Base-by-base conservation (phyloP, 169 alveolate species). In the Ichthyophthirius multifiliis region DNA sequence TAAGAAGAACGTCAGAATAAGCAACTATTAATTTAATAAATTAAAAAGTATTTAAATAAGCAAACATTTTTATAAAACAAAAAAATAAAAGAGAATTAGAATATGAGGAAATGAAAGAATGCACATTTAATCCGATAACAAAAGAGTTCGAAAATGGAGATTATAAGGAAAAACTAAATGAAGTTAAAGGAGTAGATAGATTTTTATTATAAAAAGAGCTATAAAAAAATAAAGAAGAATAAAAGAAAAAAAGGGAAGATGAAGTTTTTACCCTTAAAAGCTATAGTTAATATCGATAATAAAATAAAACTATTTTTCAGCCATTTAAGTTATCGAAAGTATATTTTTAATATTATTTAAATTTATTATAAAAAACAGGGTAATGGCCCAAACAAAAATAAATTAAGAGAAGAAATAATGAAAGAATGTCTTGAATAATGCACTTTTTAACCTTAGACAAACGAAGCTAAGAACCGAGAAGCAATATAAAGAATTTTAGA, bases 81-180 rank as follows among this genome's bases (percentile, higher is more conserved):
- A 43, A 7, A 32, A 55, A 12, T n/a, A 31, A 4, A 4, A 79
- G 85, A 67, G 13, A 64, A 67, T 23, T 67, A 20, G 65, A 81
- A 55, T 81, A 81, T 55, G 74, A 81, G 32, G 75, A 81, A 63
- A 46, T 81, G 43, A 81, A 81, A 67, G 86, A 81, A 30, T 81
- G 86, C 16, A 81, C 86, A 1, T 81, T 81, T 16, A 71, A 81
- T 23, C 86, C 86, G 23, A 43, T 48, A 10, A 39, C 65, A 10
- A 81, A 67, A 13, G 20, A 78, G 10, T 47, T 43, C 43, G 39
- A 64, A 20, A 81, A 3, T 67, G 62, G 48, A n/a, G 76, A 81
- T 27, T 64, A 71, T 32, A 46, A 48, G 20, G 48, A 71, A 1
- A 44, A 47, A 12, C 55, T 13, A 12, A 16, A 67, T 41, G 31